A percentile compares a stretch with the other conserved stretches of the same genome.
phyloP scores from a whole-genome alignment of 768 basidiomycete species.

The Mycena maculata region DNA sequence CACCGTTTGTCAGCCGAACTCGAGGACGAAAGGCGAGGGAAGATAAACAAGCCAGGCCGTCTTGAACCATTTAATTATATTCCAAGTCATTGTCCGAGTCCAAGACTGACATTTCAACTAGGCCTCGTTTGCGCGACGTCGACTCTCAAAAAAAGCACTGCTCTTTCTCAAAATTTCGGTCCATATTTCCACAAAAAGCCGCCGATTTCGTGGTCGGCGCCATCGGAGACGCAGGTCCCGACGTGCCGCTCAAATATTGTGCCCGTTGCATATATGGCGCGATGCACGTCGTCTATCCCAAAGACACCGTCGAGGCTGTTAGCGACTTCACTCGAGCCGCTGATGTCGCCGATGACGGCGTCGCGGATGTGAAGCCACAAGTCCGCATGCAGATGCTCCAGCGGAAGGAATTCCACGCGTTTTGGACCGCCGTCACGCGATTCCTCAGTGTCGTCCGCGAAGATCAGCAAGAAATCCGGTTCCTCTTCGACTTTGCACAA shows the following conservation, averaged over 20 bases:
- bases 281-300: conserved; percentile 9
- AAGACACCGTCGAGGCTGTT: conserved; percentile 1
- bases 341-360: background rate
- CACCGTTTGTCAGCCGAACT: background rate
- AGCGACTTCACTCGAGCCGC: background rate
- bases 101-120: background rate
- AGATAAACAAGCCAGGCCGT: too few relatives aligned
- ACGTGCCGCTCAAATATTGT: background rate
- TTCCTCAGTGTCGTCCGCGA: conserved; percentile 10
- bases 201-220: conserved; percentile 5
- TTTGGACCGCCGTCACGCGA: conserved; percentile 4
- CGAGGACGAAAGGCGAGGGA: background rate
- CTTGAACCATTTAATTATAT: too few relatives aligned
- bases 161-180: background rate
- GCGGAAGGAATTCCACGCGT: conserved; percentile 7
- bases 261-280: conserved; percentile 4
- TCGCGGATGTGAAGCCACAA: background rate
- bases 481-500: background rate
- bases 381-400: conserved; percentile 11
- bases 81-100: background rate
- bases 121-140: background rate
- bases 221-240: conserved; percentile 1
- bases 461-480: background rate
- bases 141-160: background rate
- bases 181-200: background rate